Percentiles rank a stretch among this genome's conserved stretches.
These are phyloP conservation scores for Diaporthe batatas DNA, from an alignment of 2,329 filamentous ascomycete species.

Conservation along the genomic window DNA sequence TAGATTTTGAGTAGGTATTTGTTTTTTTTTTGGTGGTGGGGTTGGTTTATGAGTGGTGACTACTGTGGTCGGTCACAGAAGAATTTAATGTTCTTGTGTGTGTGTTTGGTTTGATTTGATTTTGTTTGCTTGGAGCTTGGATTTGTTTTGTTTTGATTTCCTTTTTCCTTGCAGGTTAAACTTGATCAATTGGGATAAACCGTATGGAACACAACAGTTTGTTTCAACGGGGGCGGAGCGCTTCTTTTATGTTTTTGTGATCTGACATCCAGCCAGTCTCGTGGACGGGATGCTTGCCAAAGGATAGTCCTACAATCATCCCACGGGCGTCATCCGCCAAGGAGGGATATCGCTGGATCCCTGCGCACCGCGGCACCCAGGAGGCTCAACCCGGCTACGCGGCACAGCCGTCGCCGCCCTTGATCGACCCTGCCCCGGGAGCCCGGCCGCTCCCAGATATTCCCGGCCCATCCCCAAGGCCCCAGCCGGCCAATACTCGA, in stretches of 20 bases:
- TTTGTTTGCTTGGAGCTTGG: neutral
- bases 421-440: neutral
- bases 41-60: neutral
- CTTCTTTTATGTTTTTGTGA: conserved; percentile 25
- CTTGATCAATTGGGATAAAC: conserved; percentile 16
- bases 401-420: conserved; percentile 9
- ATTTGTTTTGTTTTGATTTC: neutral
- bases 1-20: neutral
- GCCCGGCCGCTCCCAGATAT: conserved; percentile 20
- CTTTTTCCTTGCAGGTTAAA: conserved; percentile 4
- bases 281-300: neutral
- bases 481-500: conserved; percentile 5
- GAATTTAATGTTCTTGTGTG: neutral
- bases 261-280: conserved; percentile 9
- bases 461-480: conserved; percentile 28
- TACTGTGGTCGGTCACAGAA: conserved; percentile 10
- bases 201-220: neutral
- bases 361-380: conserved; percentile 1
- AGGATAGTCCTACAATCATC: conserved; percentile 25
- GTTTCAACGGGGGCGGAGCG: neutral
- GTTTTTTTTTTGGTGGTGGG: neutral
- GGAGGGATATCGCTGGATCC: conserved; percentile 5
- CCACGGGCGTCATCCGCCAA: conserved; percentile 31
- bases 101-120: neutral
- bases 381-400: conserved; percentile 21